phyloP scores from a whole-genome alignment of 495 filamentous ascomycete genomes.

The Penicillium paxilli region DNA sequence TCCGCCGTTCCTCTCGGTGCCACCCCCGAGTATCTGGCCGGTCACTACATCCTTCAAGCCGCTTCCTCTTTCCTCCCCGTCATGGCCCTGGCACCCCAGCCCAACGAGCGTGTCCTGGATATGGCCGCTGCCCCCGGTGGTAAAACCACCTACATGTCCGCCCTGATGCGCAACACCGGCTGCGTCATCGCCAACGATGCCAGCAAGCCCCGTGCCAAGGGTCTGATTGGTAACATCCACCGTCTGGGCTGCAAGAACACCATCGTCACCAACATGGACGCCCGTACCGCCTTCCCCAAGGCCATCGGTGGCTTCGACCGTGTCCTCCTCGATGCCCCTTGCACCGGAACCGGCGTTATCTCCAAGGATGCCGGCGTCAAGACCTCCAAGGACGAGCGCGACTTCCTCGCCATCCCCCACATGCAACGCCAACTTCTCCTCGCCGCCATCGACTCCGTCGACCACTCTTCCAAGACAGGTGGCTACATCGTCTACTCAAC shows the following conservation, averaged over 20 bases:
- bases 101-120: slow-evolving; percentile 84
- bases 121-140: slow-evolving; percentile 99
- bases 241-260: slow-evolving; percentile 91
- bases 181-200: slow-evolving; percentile 95
- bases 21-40: slow-evolving; percentile 94
- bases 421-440: slow-evolving; percentile 92
- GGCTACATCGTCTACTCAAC: slow-evolving; percentile 95
- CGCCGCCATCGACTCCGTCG: slow-evolving; percentile 90
- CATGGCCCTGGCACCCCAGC: slow-evolving; percentile 94
- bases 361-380: slow-evolving; percentile 93
- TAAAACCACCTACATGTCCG: slow-evolving; percentile 95
- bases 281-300: slow-evolving; percentile 80
- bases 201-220: slow-evolving; percentile 89
- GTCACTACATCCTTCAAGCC: slow-evolving; percentile 96
- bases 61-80: slow-evolving; percentile 96
- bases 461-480: slow-evolving; percentile 80
- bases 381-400: slow-evolving; percentile 93
- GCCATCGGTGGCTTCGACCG: slow-evolving; percentile 94
- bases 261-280: slow-evolving; percentile 92
- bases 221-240: slow-evolving; percentile 97
- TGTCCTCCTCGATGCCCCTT: slow-evolving; percentile 77
- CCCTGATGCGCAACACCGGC: slow-evolving; percentile 97
- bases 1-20: slow-evolving; percentile 92
- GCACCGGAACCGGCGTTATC: slow-evolving; percentile 86
- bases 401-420: slow-evolving; percentile 89